A percentile compares a stretch with the other conserved stretches of the same genome.
Evolutionary conservation across 768 basidiomycete species (phyloP).

Genomic region (Punctularia strigosozonata): DNA sequence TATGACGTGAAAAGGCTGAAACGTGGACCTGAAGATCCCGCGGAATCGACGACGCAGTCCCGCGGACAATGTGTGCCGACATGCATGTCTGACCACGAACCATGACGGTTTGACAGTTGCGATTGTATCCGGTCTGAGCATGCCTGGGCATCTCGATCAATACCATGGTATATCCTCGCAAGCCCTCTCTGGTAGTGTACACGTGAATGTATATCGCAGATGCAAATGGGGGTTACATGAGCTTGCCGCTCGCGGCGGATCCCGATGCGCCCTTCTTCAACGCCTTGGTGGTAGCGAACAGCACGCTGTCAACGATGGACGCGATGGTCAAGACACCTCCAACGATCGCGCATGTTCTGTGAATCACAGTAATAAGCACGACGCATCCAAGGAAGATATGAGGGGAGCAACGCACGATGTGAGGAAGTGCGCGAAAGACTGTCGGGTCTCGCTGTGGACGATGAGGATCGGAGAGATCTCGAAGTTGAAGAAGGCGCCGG

Average conservation of each 20-base stretch:
- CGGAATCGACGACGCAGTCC: too few relatives aligned
- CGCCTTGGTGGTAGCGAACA: conserved; percentile 71
- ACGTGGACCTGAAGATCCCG: too few relatives aligned
- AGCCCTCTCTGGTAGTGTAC: too few relatives aligned
- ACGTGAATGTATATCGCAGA: too few relatives aligned
- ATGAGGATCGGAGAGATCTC: conserved; percentile 96
- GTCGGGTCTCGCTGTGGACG: conserved; percentile 80
- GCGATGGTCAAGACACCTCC: conserved; percentile 96
- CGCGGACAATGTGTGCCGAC: too few relatives aligned
- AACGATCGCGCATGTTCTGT: conserved; percentile 91
- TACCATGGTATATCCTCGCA: too few relatives aligned
- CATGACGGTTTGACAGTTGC: too few relatives aligned
- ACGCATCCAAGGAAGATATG: neutral
- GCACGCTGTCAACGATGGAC: conserved; percentile 72
- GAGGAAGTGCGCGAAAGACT: conserved; percentile 95
- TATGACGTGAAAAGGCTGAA: too few relatives aligned
- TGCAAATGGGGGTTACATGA: conserved; percentile 17
- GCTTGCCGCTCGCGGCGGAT: conserved; percentile 13
- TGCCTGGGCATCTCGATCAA: too few relatives aligned
- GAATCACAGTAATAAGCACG: conserved; percentile 1
- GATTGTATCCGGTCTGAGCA: too few relatives aligned
- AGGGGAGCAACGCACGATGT: conserved; percentile 62
- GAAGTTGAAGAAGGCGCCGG: conserved; percentile 88
- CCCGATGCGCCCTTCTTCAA: conserved; percentile 51
- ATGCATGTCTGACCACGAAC: too few relatives aligned